Evolutionary conservation across 139 green algal species (phyloP), one percentile per base, ranked within the genome.

Genomic region (Auxenochlorella pyrenoidosa): DNA sequence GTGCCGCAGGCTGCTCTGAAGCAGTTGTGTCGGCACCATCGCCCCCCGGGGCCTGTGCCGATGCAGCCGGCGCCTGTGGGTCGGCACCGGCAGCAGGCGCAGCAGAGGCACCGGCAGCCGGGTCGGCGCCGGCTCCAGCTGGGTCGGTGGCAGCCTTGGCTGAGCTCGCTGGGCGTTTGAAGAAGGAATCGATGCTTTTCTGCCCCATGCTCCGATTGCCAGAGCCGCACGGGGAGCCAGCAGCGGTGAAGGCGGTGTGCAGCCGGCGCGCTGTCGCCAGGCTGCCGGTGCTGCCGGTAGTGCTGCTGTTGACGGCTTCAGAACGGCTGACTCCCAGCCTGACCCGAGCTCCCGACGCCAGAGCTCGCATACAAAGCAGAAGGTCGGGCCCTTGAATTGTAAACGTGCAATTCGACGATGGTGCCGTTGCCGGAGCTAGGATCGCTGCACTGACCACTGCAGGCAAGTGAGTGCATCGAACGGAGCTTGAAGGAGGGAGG

Each of bases 121-220:
- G 30, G 34, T 18, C 28, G 24, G 34, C 36, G 24, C 13, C 66
- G 2, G 66, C 81, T 16, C 28, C 63, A 0, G 26, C 38, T 30
- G 21, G 8, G 3, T 3, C 44, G 47, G 18, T 43, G 1, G 60
- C 80, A 24, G 24, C 51, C 59, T 75, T 59, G 16, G 58, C 32
- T 13, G 41, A 38, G 40, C 16, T 28, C 24, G 34, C 44, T 30
- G 44, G n/a, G 15, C 41, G n/a, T 59, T 83, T 66, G 26, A 91
- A 84, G 58, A 91, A 91, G 8, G 80, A 16, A 6, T 90, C 82
- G 19, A 91, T 82, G 5, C 76, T 70, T 30, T 90, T 90, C 40
- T 91, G 88, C 1, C 58, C 85, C 80, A 90, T 90, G 22, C 19
- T 24, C 3, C 22, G 22, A 16, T 24, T 18, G 41, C 18, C 28